phyloP scores from a whole-genome alignment of 2,329 filamentous ascomycete genomes.

The Monilinia laxa region DNA sequence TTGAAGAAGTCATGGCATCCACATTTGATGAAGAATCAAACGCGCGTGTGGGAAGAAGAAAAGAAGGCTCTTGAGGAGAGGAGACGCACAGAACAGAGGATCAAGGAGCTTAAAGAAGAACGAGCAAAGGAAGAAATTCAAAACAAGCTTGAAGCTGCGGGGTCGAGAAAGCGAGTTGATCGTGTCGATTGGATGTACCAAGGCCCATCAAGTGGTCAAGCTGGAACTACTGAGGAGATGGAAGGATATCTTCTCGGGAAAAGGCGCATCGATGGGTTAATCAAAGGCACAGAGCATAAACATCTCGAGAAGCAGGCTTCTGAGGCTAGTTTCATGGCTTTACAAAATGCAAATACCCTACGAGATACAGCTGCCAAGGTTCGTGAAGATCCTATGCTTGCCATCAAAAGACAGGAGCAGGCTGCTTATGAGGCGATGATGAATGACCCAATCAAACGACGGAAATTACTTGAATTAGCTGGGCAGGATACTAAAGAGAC shows the following conservation, averaged over 20 bases:
- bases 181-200: slow-evolving; percentile 99
- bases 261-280: slow-evolving; percentile 82
- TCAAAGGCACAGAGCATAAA: slow-evolving; percentile 78
- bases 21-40: slow-evolving; percentile 84
- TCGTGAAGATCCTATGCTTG: slow-evolving; percentile 83
- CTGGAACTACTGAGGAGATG: slow-evolving; percentile 81
- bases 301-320: slow-evolving; percentile 74
- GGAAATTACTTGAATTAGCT: slow-evolving; percentile 65
- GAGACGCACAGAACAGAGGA: slow-evolving; percentile 86
- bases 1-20: slow-evolving; percentile 96
- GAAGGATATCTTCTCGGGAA: slow-evolving; percentile 93
- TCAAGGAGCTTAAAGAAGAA: slow-evolving; percentile 93
- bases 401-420: slow-evolving; percentile 91
- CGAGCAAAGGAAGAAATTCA: slow-evolving; percentile 89
- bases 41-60: slow-evolving; percentile 86
- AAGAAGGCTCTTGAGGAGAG: slow-evolving; percentile 91
- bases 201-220: slow-evolving; percentile 74
- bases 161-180: slow-evolving; percentile 74
- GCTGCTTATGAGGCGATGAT: slow-evolving; percentile 77
- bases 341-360: slow-evolving; percentile 68
- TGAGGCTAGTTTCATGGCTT: slow-evolving; percentile 58
- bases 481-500: slow-evolving; percentile 49
- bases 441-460: slow-evolving; percentile 69
- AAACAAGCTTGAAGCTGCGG: slow-evolving; percentile 82
- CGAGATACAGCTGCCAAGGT: slow-evolving; percentile 85